These are phyloP conservation scores for Haematococcus sp. DNA, from an alignment of 139 green algal genomes.

Conservation along the genomic window DNA sequence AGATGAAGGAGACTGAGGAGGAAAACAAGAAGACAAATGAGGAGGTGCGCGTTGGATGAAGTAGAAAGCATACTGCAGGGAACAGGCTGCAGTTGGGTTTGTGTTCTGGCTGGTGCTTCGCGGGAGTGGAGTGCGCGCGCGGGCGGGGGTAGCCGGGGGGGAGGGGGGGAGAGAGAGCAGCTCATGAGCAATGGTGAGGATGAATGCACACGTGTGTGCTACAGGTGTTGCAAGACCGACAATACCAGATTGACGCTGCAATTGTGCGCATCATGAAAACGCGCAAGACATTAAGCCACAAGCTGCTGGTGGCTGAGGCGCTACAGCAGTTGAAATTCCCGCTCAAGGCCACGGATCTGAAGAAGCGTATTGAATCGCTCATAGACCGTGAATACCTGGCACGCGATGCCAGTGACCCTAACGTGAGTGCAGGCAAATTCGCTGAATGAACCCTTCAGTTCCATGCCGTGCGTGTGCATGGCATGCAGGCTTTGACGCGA, in stretches of 20 bases:
- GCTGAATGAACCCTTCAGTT: neutral
- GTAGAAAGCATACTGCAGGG: no score
- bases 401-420: constrained; percentile 72
- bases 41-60: no score
- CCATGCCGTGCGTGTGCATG: neutral
- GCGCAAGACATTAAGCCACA: constrained; percentile 89
- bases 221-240: constrained; percentile 84
- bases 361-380: constrained; percentile 96
- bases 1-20: constrained; percentile 94
- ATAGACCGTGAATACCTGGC: constrained; percentile 99
- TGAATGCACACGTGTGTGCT: constrained; percentile 8
- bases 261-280: constrained; percentile 95
- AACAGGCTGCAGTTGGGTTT: constrained; percentile 15
- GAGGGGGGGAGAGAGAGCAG: no score
- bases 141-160: no score
- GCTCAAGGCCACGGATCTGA: constrained; percentile 84
- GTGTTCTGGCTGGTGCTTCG: no score
- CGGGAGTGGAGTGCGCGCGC: no score
- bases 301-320: constrained; percentile 91
- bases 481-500: neutral
- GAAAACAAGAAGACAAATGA: constrained; percentile 94
- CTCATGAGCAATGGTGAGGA: no score
- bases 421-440: constrained; percentile 27
- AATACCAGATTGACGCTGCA: constrained; percentile 96
- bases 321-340: constrained; percentile 94